Percentiles rank a stretch among this genome's conserved stretches.
Evolutionary conservation across 306 rosid genomes (phyloP).

Genomic region (Notholithocarpus densiflorus): DNA sequence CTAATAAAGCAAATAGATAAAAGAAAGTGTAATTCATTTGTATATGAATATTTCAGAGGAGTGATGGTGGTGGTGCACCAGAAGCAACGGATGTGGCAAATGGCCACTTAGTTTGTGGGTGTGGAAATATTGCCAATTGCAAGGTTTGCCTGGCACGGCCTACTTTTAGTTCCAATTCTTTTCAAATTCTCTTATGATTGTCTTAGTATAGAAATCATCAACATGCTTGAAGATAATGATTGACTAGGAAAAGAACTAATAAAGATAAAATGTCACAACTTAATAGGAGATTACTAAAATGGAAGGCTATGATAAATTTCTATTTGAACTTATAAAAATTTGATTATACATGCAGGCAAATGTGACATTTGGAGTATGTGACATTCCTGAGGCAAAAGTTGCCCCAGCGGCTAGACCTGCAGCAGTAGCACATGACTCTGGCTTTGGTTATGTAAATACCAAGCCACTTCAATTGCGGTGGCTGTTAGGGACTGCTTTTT

Average conservation of each 20-base stretch:
- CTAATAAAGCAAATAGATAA: not conserved
- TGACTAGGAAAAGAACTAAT: not conserved
- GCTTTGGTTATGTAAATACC: constrained; percentile 30
- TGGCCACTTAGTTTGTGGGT: constrained; percentile 66
- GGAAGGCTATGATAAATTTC: not conserved
- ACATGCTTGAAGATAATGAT: not conserved
- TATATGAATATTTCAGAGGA: constrained; percentile 48
- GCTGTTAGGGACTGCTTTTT: constrained; percentile 24
- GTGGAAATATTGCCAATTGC: constrained; percentile 57
- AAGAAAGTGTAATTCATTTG: not conserved
- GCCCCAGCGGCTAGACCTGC: constrained; percentile 11
- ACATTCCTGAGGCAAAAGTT: constrained; percentile 37
- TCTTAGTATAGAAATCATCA: not conserved
- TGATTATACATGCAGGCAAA: constrained; percentile 47
- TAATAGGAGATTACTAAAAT: not conserved
- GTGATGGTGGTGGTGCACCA: constrained; percentile 76
- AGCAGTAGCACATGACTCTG: not conserved
- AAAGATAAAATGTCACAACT: not conserved
- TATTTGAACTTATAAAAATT: not conserved
- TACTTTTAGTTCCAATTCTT: not conserved
- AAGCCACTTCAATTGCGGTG: constrained; percentile 27
- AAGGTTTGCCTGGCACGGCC: constrained; percentile 39
- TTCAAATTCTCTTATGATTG: not conserved
- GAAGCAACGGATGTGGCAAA: constrained; percentile 58
- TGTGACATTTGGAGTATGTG: constrained; percentile 55